These are phyloP conservation scores for Plasmopara viticola DNA, from an alignment of 352 stramenopile species.

Conservation along the genomic window DNA sequence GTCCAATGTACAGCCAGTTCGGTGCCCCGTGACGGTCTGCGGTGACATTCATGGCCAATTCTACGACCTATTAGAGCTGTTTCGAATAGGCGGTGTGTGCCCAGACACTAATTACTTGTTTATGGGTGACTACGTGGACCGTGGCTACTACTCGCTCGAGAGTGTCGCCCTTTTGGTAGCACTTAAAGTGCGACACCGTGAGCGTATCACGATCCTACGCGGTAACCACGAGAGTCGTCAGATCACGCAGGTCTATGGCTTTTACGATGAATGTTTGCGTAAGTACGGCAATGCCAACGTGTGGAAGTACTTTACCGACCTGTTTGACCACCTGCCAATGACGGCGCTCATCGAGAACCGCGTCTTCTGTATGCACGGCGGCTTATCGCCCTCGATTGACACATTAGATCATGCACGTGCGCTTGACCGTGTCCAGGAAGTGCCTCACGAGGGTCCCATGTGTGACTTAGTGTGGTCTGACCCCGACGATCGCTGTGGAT, in stretches of 20 bases:
- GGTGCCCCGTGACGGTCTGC: conserved; percentile 81
- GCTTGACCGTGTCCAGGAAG: conserved; percentile 82
- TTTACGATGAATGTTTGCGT: conserved; percentile 66
- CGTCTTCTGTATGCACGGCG: conserved; percentile 88
- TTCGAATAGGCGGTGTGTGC: conserved; percentile 82
- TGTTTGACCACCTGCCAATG: conserved; percentile 87
- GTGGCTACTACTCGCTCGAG: conserved; percentile 85
- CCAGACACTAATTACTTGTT: conserved; percentile 89
- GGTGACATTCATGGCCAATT: conserved; percentile 88
- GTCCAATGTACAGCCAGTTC: conserved; percentile 83
- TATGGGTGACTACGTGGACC: conserved; percentile 88
- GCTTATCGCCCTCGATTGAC: conserved; percentile 83
- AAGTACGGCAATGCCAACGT: conserved; percentile 97
- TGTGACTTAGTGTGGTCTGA: conserved; percentile 87
- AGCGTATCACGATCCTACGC: conserved; percentile 81
- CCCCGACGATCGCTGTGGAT: conserved; percentile 81
- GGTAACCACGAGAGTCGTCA: conserved; percentile 77
- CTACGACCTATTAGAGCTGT: conserved; percentile 86
- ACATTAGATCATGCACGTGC: conserved; percentile 81
- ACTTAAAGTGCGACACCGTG: conserved; percentile 80
- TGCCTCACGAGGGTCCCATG: conserved; percentile 84
- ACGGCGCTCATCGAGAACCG: conserved; percentile 85
- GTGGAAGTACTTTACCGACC: conserved; percentile 88
- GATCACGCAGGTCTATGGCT: conserved; percentile 83
- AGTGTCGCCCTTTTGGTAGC: conserved; percentile 77